Evolutionary conservation across 2,329 filamentous ascomycete genomes (phyloP).

Genomic region (Ophiosphaerella herpotricha): DNA sequence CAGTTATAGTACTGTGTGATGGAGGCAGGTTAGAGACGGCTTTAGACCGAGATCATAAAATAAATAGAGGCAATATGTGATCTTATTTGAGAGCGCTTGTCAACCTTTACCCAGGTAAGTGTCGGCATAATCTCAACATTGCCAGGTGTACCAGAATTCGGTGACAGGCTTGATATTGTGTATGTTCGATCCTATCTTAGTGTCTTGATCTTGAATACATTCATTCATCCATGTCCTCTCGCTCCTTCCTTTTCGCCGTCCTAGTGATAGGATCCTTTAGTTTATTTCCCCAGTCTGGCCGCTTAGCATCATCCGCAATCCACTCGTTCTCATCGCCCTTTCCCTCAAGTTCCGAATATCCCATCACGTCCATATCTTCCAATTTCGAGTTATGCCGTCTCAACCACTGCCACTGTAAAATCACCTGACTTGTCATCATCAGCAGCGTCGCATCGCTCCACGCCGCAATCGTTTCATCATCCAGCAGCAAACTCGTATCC

Average conservation of each 20-base stretch:
- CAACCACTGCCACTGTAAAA: slow-evolving; percentile 37
- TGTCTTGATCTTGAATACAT: neutral
- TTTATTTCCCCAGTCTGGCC: neutral
- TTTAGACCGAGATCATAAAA: too few relatives aligned
- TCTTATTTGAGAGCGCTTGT: too few relatives aligned
- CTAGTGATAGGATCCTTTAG: neutral
- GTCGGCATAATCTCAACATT: too few relatives aligned
- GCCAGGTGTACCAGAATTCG: too few relatives aligned
- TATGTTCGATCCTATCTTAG: too few relatives aligned
- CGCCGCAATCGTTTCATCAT: slow-evolving; percentile 18
- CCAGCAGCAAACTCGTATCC: slow-evolving; percentile 27
- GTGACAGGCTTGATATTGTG: too few relatives aligned
- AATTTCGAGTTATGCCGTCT: slow-evolving; percentile 28
- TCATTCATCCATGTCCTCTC: neutral
- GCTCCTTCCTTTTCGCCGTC: neutral
- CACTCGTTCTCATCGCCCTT: slow-evolving; percentile 31
- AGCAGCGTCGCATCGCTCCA: slow-evolving; percentile 19
- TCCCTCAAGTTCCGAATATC: slow-evolving; percentile 29
- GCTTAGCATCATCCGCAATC: slow-evolving; percentile 26
- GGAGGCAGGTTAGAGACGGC: too few relatives aligned
- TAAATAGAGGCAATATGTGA: too few relatives aligned
- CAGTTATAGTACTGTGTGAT: too few relatives aligned
- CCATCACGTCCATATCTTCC: slow-evolving; percentile 28
- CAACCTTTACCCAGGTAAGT: too few relatives aligned
- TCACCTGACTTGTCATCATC: slow-evolving; percentile 11